Evolutionary conservation across 768 basidiomycete species (phyloP).

Genomic region (Collybia sordida): DNA sequence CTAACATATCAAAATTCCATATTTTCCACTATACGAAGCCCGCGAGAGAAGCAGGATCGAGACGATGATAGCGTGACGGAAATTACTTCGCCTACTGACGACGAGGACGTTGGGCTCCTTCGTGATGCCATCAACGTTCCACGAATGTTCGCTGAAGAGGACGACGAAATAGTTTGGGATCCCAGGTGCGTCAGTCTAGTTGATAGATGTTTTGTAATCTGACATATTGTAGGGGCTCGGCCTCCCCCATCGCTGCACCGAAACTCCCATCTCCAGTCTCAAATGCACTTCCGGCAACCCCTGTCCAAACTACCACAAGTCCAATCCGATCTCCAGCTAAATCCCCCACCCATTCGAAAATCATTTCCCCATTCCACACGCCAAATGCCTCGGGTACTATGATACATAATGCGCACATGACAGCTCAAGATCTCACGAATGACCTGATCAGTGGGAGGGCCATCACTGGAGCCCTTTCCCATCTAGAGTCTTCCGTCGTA

Average conservation of each 20-base stretch:
- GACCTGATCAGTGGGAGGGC: constrained; percentile 43
- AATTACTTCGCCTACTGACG: constrained; percentile 71
- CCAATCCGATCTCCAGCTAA: constrained; percentile 26
- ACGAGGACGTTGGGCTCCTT: constrained; percentile 60
- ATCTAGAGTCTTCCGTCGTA: constrained; percentile 30
- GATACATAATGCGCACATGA: constrained; percentile 38
- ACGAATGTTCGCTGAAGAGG: constrained; percentile 51
- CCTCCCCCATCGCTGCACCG: constrained; percentile 25
- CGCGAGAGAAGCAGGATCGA: constrained; percentile 13
- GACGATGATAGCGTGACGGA: constrained; percentile 68
- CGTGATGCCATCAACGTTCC: constrained; percentile 58
- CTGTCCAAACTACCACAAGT: constrained; percentile 30
- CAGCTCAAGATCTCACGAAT: constrained; percentile 68
- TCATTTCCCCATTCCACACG: constrained; percentile 15
- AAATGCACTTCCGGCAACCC: constrained; percentile 32
- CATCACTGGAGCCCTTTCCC: constrained; percentile 14
- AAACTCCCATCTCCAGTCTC: constrained; percentile 30
- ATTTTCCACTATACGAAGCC: constrained; percentile 24
- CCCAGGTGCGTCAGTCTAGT: constrained; percentile 45
- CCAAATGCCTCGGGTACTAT: constrained; percentile 15
- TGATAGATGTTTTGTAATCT: background rate
- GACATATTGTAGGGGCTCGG: constrained; percentile 18
- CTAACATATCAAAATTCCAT: constrained; percentile 18
- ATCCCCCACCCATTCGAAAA: constrained; percentile 30
- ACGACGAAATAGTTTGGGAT: constrained; percentile 79